Base-by-base conservation (phyloP, 805 yeast species). In the Wickerhamiella alocasiicola region DNA sequence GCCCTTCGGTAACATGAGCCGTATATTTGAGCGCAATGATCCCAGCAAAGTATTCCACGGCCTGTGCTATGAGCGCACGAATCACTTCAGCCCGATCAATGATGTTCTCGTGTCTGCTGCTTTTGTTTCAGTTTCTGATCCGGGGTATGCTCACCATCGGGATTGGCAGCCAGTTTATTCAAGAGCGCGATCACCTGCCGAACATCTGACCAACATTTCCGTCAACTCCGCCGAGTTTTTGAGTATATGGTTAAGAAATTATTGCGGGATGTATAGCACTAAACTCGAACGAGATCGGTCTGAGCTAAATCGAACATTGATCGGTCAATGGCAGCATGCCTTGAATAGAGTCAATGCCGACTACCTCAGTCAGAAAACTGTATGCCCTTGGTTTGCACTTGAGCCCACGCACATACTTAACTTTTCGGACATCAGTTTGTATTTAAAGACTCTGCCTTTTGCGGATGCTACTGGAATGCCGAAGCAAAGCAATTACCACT, bases 61-160 rank as follows among this genome's bases (percentile, higher is more conserved):
- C 4, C 24, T 13, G 17, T 19, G 13, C 13, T 9, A 20, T 4
- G n/a, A n/a, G n/a, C n/a, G n/a, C n/a, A n/a, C n/a, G n/a, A n/a
- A n/a, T n/a, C n/a, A n/a, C n/a, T 13, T n/a, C 5, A 11, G 9
- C 18, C 36, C 36, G 3, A 6, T 20, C 7, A 12, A 20, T 20
- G 26, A 32, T 21, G 36, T 26, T 6, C 26, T 32, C 12, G 20
- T 5, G 20, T 20, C 36, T 9, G 36, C 36, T 9, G 36, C 36
- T n/a, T 13, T 32, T 9, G 26, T 18, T 4, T 20, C 36, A 20
- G 36, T 32, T 13, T 32, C 36, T 3, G 36, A 32, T n/a, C 36
- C 36, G 7, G 36, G 36, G 20, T 20, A 26, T 17, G 26, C 36
- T 3, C 20, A 20, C 24, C 6, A 11, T 6, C 18, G 12, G 3